phyloP scores from a whole-genome alignment of 768 basidiomycete genomes.

The Tylopilus sp. region DNA sequence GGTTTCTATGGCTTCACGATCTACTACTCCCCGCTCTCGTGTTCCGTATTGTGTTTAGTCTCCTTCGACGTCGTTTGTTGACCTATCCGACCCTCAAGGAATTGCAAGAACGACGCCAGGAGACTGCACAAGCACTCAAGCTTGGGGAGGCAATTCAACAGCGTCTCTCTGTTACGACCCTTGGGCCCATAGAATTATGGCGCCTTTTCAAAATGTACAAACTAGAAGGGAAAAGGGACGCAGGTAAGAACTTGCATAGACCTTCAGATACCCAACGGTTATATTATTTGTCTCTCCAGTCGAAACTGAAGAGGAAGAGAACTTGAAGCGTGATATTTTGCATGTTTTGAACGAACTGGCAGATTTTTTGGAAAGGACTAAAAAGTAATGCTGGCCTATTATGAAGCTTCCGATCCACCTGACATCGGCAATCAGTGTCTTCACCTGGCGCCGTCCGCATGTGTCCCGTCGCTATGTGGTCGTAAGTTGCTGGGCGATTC shows the following conservation, averaged over 20 bases:
- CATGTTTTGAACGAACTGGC: constrained; percentile 44
- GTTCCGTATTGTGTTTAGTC: constrained; percentile 43
- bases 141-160: constrained; percentile 49
- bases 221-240: constrained; percentile 30
- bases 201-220: constrained; percentile 44
- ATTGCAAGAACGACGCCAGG: constrained; percentile 47
- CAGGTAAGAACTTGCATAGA: constrained; percentile 1
- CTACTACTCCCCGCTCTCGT: constrained; percentile 52
- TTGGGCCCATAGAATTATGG: constrained; percentile 54
- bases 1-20: constrained; percentile 62
- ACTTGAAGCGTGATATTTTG: constrained; percentile 42
- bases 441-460: constrained; percentile 59
- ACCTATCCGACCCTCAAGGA: constrained; percentile 55
- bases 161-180: constrained; percentile 43
- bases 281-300: background rate
- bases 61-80: constrained; percentile 47
- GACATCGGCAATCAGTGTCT: constrained; percentile 40
- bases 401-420: background rate
- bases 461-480: constrained; percentile 47
- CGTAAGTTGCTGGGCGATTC: constrained; percentile 33
- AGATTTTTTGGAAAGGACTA: constrained; percentile 61
- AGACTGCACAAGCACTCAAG: constrained; percentile 46
- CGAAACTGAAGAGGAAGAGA: constrained; percentile 30
- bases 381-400: constrained; percentile 44
- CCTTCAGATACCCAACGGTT: background rate